phyloP scores from a whole-genome alignment of 176 grass and related monocot genomes.

The Aegilops longissima region DNA sequence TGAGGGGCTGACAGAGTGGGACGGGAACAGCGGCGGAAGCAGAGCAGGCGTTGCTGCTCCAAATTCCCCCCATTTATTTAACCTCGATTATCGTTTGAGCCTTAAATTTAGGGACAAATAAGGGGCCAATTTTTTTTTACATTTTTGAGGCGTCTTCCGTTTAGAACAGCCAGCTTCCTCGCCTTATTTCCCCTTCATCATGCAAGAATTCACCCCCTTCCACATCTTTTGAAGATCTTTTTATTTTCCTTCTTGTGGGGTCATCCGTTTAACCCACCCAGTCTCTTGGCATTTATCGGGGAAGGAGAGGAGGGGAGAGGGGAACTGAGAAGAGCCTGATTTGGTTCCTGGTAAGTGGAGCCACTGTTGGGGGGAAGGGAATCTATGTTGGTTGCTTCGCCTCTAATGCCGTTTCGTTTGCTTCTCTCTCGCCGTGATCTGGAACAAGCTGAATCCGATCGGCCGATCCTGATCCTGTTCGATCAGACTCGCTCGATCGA shows the following conservation, averaged over 20 bases:
- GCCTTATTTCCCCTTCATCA: background rate
- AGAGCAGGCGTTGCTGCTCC: background rate
- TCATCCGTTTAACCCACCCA: background rate
- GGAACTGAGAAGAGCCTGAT: background rate
- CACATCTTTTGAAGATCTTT: conserved; percentile 1
- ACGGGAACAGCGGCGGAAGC: background rate
- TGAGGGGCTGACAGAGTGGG: background rate
- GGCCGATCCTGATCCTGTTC: conserved; percentile 16
- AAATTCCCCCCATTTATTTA: background rate
- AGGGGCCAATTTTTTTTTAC: background rate
- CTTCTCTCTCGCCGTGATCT: conserved; percentile 24
- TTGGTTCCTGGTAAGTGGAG: conserved; percentile 22
- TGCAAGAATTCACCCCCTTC: background rate
- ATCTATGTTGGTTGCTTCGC: background rate
- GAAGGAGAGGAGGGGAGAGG: background rate
- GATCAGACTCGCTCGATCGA: background rate
- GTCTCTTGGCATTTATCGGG: background rate
- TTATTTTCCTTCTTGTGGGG: background rate
- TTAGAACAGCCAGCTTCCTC: conserved; percentile 13
- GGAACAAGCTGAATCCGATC: background rate
- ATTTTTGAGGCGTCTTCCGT: background rate
- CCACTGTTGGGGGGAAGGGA: background rate
- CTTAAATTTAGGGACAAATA: background rate
- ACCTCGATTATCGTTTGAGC: background rate
- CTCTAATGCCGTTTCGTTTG: background rate